phyloP scores from a whole-genome alignment of 2,329 filamentous ascomycete species.

The Leptoxyphium fumago region DNA sequence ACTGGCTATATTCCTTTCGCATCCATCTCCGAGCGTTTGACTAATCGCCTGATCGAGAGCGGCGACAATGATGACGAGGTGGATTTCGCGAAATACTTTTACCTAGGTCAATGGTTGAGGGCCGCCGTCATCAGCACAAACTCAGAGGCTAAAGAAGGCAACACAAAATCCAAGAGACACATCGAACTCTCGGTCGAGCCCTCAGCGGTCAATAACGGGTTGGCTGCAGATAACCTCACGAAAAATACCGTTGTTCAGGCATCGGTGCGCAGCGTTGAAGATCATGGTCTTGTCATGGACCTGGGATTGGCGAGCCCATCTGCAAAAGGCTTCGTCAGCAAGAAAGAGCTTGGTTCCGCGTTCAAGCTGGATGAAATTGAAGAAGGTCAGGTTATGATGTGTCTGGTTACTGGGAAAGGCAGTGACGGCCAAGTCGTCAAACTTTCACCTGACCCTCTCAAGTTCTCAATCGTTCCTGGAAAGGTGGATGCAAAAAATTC shows the following conservation, averaged over 20 bases:
- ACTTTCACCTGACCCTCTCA: slow-evolving; percentile 56
- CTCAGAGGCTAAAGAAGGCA: slow-evolving; percentile 41
- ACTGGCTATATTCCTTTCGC: slow-evolving; percentile 80
- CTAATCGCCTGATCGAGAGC: slow-evolving; percentile 54
- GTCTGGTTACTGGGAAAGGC: slow-evolving; percentile 60
- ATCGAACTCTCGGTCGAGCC: slow-evolving; percentile 83
- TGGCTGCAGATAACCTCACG: slow-evolving; percentile 59
- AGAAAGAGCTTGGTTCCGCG: slow-evolving; percentile 59
- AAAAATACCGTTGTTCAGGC: slow-evolving; percentile 71
- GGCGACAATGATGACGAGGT: slow-evolving; percentile 45
- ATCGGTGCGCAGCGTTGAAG: slow-evolving; percentile 79
- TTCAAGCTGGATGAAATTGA: slow-evolving; percentile 55
- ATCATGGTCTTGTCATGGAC: slow-evolving; percentile 90
- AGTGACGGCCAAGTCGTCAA: slow-evolving; percentile 74
- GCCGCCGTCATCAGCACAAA: slow-evolving; percentile 68
- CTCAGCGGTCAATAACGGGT: slow-evolving; percentile 58
- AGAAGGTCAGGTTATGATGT: slow-evolving; percentile 73
- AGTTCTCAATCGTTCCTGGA: slow-evolving; percentile 12
- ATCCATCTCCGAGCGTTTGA: slow-evolving; percentile 73
- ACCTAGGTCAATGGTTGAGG: slow-evolving; percentile 74
- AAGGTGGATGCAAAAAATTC: slow-evolving; percentile 4
- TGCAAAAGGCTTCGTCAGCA: slow-evolving; percentile 70
- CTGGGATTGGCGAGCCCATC: slow-evolving; percentile 56
- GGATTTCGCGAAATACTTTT: slow-evolving; percentile 61
- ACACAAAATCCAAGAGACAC: slow-evolving; percentile 54